These are phyloP conservation scores for Colletotrichum sp. DNA, from an alignment of 2,329 filamentous ascomycete genomes.

Conservation along the genomic window DNA sequence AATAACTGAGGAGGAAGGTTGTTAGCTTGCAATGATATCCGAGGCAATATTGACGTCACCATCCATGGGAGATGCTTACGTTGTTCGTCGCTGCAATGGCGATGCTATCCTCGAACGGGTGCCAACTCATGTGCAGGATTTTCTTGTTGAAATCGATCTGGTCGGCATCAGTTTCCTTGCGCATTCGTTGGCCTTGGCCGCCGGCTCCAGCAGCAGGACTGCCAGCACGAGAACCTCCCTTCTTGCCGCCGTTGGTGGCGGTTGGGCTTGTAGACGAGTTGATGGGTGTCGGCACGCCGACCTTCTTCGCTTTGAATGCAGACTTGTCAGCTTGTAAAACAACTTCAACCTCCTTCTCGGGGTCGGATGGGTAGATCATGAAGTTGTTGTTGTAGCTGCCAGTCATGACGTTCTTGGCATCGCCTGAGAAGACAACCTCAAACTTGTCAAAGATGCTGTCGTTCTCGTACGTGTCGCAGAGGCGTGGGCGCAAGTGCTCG, in stretches of 20 bases:
- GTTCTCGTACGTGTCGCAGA: conserved; percentile 99
- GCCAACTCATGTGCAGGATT: conserved; percentile 99
- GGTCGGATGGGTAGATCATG: conserved; percentile 99
- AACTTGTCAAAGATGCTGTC: conserved; percentile 99
- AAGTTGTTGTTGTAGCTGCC: conserved; percentile 99
- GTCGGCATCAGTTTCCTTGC: conserved; percentile 98
- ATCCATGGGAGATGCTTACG: conserved; percentile 62
- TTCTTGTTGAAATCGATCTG: conserved; percentile 99
- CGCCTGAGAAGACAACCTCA: conserved; percentile 97
- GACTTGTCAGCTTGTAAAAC: conserved; percentile 98
- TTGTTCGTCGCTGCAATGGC: conserved; percentile 99
- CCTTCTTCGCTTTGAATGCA: conserved; percentile 99
- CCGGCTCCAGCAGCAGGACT: conserved; percentile 76
- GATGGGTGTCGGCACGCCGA: conserved; percentile 96
- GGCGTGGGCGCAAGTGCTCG: conserved; percentile 89
- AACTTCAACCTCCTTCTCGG: conserved; percentile 95
- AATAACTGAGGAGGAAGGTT: conserved; percentile 60
- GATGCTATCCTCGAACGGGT: conserved; percentile 99
- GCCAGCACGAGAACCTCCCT: conserved; percentile 83
- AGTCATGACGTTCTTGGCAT: conserved; percentile 99
- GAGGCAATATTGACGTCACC: neutral
- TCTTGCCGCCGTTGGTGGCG: conserved; percentile 77
- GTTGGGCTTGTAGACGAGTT: conserved; percentile 79
- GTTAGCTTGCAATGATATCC: neutral
- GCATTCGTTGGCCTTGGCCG: conserved; percentile 85